These are phyloP conservation scores for Canna indica DNA, from an alignment of 176 grass and related monocot genomes.

Conservation along the genomic window DNA sequence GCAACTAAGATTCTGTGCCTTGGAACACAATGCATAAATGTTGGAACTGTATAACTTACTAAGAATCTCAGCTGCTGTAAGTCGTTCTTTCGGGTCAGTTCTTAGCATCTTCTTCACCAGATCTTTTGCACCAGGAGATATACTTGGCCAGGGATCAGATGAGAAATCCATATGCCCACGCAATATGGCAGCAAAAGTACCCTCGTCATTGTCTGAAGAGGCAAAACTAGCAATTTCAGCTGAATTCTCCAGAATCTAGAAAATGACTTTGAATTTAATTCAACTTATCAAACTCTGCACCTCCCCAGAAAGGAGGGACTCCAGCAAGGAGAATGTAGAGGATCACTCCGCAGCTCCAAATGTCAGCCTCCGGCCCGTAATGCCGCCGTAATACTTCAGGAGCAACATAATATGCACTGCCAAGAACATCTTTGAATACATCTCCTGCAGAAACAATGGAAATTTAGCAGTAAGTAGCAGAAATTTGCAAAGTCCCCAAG, in stretches of 20 bases:
- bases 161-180: conserved; percentile 8
- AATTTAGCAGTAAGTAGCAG: background rate
- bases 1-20: background rate
- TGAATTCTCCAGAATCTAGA: background rate
- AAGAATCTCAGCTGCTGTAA: conserved; percentile 11
- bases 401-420: conserved; percentile 17
- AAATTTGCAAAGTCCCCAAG: no score
- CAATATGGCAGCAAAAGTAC: conserved; percentile 8
- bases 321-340: conserved; percentile 15
- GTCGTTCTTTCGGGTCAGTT: background rate
- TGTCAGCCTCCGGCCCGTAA: conserved; percentile 14
- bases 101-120: conserved; percentile 15
- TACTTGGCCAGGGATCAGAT: conserved; percentile 12
- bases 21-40: background rate
- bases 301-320: conserved; percentile 21
- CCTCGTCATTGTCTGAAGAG: conserved; percentile 6
- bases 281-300: background rate
- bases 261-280: background rate
- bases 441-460: background rate
- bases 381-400: conserved; percentile 5
- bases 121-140: conserved; percentile 11
- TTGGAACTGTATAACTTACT: conserved; percentile 1
- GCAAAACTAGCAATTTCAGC: background rate
- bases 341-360: conserved; percentile 15
- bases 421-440: conserved; percentile 13